phyloP scores from a whole-genome alignment of 768 basidiomycete genomes.

The Lactarius akahatsu region DNA sequence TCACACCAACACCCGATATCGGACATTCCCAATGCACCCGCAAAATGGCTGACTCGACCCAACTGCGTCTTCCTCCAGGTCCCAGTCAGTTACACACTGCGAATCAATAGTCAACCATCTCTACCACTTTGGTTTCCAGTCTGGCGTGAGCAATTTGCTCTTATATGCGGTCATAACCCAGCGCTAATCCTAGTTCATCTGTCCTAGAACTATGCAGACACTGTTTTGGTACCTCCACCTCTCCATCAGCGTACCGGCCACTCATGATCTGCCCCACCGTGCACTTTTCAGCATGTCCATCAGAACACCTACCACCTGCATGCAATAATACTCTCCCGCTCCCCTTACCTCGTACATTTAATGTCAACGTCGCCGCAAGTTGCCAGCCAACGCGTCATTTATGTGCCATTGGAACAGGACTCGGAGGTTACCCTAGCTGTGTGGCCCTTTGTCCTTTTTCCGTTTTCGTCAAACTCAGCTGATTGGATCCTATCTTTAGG shows the following conservation, averaged over 20 bases:
- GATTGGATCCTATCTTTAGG: constrained; percentile 2
- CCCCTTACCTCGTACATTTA: constrained; percentile 83
- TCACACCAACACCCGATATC: not conserved
- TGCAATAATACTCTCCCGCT: constrained; percentile 83
- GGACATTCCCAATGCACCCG: constrained; percentile 2
- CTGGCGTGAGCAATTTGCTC: constrained; percentile 57
- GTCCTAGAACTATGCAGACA: constrained; percentile 77
- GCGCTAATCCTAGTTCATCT: not conserved
- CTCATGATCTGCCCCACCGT: constrained; percentile 15
- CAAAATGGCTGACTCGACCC: not conserved
- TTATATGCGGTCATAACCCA: not conserved
- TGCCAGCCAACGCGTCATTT: constrained; percentile 64
- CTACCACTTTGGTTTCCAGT: constrained; percentile 78
- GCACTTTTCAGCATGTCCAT: constrained; percentile 59
- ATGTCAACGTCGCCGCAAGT: constrained; percentile 79
- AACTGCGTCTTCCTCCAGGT: constrained; percentile 13
- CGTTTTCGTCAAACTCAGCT: not conserved
- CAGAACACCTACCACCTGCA: constrained; percentile 76
- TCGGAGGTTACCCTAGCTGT: constrained; percentile 86
- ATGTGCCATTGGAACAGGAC: constrained; percentile 72
- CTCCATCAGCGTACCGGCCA: constrained; percentile 11
- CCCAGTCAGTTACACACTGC: constrained; percentile 10
- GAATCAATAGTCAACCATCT: constrained; percentile 74
- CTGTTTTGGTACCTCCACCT: constrained; percentile 52
- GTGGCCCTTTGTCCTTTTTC: constrained; percentile 34